Evolutionary conservation across 331 rosid genomes (phyloP), one percentile per base, ranked within the genome.

Genomic region (Quercus lobata): DNA sequence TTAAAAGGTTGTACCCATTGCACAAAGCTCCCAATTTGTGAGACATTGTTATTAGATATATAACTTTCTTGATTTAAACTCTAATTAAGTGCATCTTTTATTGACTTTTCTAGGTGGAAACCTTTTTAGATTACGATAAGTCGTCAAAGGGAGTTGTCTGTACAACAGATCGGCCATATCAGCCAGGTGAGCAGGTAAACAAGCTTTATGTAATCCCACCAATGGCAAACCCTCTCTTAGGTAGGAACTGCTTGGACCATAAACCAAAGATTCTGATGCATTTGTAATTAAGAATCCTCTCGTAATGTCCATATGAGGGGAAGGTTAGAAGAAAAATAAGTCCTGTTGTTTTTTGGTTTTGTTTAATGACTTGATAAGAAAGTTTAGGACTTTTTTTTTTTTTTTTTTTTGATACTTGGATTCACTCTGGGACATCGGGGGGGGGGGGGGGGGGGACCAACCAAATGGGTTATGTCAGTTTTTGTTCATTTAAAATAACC

Each of bases 141-240:
- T 80, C 85, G 12, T 89, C 99, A 6, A 84, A 89, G 88, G 98
- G 97, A 60, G 84, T 95, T 62, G 94, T 95, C 84, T 95, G 93
- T 66, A 84, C 88, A 60, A 93, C 96, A 30, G 97, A 90, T 74
- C 89, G 88, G 44, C 86, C 96, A 72, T 95, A 95, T 87, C 91
- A 88, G 85, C 98, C 94, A 91, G 98, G 98, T 90, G 99, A 90
- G 98, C 97, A 93, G 97, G 98, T 95, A 95, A 95, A 82, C 69
- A 81, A 74, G 69, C 61, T 49, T 72, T 63, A 49, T 27, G 17
- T 24, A 21, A 55, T 62, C 46, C 69, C 83, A 74, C 71, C 61
- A 82, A 35, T 78, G 37, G 57, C 25, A 72, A 60, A 81, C 54
- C 17, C 54, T 49, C 4, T 7, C 37, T 6, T 60, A 22, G 66